Conservation (phyloP, 129 eudicot genomes). For the Ambrosia trifida region DNA sequence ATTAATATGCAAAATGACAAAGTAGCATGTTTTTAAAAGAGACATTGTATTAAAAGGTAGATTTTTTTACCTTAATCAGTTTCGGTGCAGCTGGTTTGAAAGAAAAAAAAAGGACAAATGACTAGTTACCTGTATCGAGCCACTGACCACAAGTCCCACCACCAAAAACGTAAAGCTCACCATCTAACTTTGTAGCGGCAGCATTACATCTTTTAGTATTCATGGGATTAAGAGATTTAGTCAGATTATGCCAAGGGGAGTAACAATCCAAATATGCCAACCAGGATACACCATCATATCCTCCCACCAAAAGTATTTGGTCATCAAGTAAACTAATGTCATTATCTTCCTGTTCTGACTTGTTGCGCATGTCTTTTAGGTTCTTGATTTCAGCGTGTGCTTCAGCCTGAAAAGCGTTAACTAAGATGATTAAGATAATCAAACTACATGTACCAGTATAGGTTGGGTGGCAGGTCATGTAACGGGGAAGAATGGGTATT, state of each 20-base stretch:
- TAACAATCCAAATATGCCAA: slow-evolving; percentile 57
- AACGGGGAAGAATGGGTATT: no score
- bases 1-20: background rate
- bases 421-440: no score
- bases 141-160: slow-evolving; percentile 63
- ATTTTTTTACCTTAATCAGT: background rate
- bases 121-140: slow-evolving; percentile 77
- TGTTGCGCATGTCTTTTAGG: slow-evolving; percentile 37
- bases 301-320: slow-evolving; percentile 59
- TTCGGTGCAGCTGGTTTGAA: background rate
- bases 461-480: no score
- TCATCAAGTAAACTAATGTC: slow-evolving; percentile 37
- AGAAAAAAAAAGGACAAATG: background rate
- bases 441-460: no score
- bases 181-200: slow-evolving; percentile 55
- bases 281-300: slow-evolving; percentile 72
- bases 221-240: slow-evolving; percentile 60
- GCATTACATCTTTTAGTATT: slow-evolving; percentile 52
- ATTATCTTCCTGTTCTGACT: slow-evolving; percentile 10
- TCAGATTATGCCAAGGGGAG: slow-evolving; percentile 48
- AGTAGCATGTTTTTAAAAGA: background rate
- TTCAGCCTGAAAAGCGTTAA: slow-evolving; percentile 52
- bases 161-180: slow-evolving; percentile 68
- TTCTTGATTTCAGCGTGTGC: slow-evolving; percentile 53
- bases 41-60: background rate